phyloP scores from a whole-genome alignment of 225 moss, liverwort and hornwort genomes.

The Antitrichia curtipendula region DNA sequence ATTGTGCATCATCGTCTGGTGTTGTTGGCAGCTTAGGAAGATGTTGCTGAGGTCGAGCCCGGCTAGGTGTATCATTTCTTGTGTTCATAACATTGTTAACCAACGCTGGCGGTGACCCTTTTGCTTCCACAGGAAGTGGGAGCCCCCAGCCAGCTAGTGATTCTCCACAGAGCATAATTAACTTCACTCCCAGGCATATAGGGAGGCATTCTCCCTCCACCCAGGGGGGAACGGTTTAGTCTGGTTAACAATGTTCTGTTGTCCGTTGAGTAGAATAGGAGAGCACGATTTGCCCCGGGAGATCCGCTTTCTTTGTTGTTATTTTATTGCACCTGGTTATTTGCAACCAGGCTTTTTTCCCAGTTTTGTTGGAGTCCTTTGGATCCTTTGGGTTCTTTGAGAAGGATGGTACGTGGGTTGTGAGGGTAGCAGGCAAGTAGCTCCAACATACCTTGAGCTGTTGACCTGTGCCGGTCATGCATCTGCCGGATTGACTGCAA shows the following conservation, averaged over 20 bases:
- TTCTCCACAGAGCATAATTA: neutral
- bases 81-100: neutral
- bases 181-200: neutral
- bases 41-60: too few species aligned
- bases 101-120: neutral
- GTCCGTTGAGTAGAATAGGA: neutral
- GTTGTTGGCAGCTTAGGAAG: neutral
- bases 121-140: neutral
- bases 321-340: neutral
- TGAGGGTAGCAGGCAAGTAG: neutral
- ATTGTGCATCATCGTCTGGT: neutral
- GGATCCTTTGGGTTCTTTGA: neutral
- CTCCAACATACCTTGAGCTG: neutral
- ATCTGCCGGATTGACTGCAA: too few species aligned
- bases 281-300: too few species aligned
- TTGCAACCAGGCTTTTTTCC: too few species aligned
- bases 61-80: neutral
- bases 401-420: neutral
- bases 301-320: neutral
- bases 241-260: neutral
- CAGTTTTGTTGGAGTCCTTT: neutral
- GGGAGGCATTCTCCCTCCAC: neutral
- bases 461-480: neutral
- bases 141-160: neutral
- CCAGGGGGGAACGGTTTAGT: neutral